Evolutionary conservation across 495 filamentous ascomycete species (phyloP).

Genomic region (Penicillium chermesinum): DNA sequence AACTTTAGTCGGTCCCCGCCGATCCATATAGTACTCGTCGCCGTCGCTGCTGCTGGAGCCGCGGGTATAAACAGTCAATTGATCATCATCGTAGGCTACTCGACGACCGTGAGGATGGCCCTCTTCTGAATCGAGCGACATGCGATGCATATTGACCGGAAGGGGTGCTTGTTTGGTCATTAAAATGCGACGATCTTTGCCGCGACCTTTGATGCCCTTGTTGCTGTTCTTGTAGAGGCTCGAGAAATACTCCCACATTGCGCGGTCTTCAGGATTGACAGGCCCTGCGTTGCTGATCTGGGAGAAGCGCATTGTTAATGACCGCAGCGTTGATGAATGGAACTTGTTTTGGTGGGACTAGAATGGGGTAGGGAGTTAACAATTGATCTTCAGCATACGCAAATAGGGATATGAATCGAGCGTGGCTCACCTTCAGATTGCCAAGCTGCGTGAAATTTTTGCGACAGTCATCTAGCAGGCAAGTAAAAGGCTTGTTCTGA

Average conservation of each 20-base stretch:
- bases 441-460: constrained; percentile 87
- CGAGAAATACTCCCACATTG: constrained; percentile 82
- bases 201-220: constrained; percentile 90
- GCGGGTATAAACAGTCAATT: constrained; percentile 28
- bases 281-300: constrained; percentile 54
- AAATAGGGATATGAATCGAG: neutral
- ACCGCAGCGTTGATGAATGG: constrained; percentile 64
- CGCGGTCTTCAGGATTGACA: constrained; percentile 64
- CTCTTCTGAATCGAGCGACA: constrained; percentile 23
- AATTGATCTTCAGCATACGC: too few species aligned
- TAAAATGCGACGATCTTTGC: constrained; percentile 63
- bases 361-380: neutral
- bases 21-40: constrained; percentile 31
- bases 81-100: constrained; percentile 28
- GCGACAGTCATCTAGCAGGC: constrained; percentile 71
- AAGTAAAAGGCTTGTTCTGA: constrained; percentile 71
- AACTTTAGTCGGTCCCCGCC: constrained; percentile 5
- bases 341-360: constrained; percentile 95
- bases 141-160: constrained; percentile 13
- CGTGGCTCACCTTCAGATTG: constrained; percentile 67
- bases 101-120: constrained; percentile 17
- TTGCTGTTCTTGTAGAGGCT: constrained; percentile 89
- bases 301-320: constrained; percentile 71
- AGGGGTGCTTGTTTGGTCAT: constrained; percentile 24
- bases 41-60: constrained; percentile 35